Evolutionary conservation across 129 eudicot genomes (phyloP), one percentile per base, ranked within the genome.

Genomic region (Artemisia annua): DNA sequence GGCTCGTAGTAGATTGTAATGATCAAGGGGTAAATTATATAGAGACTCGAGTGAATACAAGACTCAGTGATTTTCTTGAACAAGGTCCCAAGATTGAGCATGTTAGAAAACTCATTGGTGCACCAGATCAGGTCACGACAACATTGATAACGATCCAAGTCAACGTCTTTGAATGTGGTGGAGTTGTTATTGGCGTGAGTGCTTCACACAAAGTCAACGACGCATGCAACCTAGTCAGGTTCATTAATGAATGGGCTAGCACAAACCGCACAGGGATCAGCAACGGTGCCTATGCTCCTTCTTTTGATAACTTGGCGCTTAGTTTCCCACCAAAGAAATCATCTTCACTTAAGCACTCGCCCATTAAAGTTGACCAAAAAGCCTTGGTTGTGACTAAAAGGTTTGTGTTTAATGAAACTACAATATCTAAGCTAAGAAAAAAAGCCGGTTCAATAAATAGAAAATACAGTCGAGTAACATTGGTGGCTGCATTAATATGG

Each of bases 181-280:
- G 85, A 3, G 58, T 87, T 24, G 83, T 22, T 14, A 79, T 87
- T 15, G 89, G 87, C 18, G 82, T 82, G 19, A 82, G 78, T 71
- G 62, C 78, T 26, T 77, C 87, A 16, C 92, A 87, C 67, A 70
- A 75, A 53, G 63, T 84, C 53, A 83, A 75, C 11, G 87, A 84
- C 35, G 75, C 52, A 6, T 26, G 53, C 59, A 69, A 71, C 16
- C 70, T 84, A 20, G 43, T 65, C 17, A 71, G 66, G 59, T 81
- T 81, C 67, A 28, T 81, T 28, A 81, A 76, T 11, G 53, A 51
- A 65, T 81, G 85, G 85, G 85, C 85, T 16, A 63, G 60, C 62
- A 49, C 1, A 13, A 74, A 56, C 66, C 65, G 65, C 7, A 60
- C 44, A 60, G 35, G 44, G 65, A 9, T 7, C 11, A 60, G 43